A percentile compares a stretch with the other conserved stretches of the same genome.
phyloP scores from a whole-genome alignment of 805 yeast genomes.

The Candida maris region DNA sequence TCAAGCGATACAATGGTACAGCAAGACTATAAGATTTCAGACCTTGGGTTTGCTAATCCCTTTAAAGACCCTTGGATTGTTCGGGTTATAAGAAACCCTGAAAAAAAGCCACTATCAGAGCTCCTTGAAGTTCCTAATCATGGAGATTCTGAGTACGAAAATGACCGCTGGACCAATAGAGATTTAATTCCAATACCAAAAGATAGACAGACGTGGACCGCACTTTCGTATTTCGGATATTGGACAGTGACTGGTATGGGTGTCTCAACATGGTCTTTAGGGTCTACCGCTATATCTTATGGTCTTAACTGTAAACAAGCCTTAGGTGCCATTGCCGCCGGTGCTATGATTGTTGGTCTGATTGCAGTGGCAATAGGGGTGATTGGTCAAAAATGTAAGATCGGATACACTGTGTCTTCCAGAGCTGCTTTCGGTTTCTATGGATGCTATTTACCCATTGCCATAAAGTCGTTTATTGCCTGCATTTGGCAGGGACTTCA shows the following conservation, averaged over 20 bases:
- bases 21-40: constrained; percentile 8
- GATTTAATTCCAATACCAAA: constrained; percentile 46
- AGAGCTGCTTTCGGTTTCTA: constrained; percentile 44
- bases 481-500: constrained; percentile 46
- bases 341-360: constrained; percentile 41
- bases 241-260: constrained; percentile 37
- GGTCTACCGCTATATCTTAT: constrained; percentile 16
- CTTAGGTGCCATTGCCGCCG: constrained; percentile 42
- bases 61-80: constrained; percentile 17
- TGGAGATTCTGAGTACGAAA: constrained; percentile 25
- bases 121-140: constrained; percentile 31
- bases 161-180: constrained; percentile 33
- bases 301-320: constrained; percentile 34
- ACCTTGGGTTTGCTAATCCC: constrained; percentile 15
- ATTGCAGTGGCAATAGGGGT: constrained; percentile 46
- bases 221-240: constrained; percentile 38
- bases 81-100: constrained; percentile 13
- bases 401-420: constrained; percentile 45
- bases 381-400: constrained; percentile 49
- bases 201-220: constrained; percentile 44
- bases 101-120: constrained; percentile 12
- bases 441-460: constrained; percentile 41
- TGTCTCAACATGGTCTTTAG: constrained; percentile 19
- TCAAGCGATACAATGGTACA: constrained; percentile 1
- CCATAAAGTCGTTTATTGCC: constrained; percentile 41